Percentiles rank a stretch among this genome's conserved stretches.
Conservation (phyloP, 768 basidiomycete species). For the Pisolithus sp. region DNA sequence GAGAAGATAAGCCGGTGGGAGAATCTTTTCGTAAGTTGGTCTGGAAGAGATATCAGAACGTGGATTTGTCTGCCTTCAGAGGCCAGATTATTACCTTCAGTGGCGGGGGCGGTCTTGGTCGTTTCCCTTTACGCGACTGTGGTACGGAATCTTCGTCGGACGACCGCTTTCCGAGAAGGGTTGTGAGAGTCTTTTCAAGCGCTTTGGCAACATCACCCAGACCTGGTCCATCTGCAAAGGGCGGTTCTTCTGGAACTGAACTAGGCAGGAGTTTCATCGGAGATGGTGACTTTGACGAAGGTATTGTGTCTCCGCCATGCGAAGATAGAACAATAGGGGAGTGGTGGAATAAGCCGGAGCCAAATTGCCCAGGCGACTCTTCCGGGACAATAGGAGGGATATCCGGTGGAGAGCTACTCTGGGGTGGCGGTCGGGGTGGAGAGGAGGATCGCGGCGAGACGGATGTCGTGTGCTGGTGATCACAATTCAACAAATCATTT, state of each 20-base stretch:
- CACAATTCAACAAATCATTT: conserved; percentile 22
- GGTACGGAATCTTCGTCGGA: conserved; percentile 33
- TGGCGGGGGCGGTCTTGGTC: conserved; percentile 32
- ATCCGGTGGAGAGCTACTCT: conserved; percentile 20
- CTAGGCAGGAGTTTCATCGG: conserved; percentile 42
- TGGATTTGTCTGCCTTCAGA: not conserved
- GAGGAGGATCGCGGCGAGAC: conserved; percentile 13
- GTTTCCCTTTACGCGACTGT: conserved; percentile 25
- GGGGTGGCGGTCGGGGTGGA: conserved; percentile 13
- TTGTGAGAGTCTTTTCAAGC: conserved; percentile 62
- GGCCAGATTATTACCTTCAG: conserved; percentile 26
- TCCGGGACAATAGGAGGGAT: not conserved
- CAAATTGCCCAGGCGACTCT: not conserved
- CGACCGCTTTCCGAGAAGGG: conserved; percentile 62
- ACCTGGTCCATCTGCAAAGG: conserved; percentile 32
- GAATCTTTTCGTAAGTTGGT: conserved; percentile 35
- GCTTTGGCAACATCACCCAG: conserved; percentile 47
- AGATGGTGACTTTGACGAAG: conserved; percentile 51
- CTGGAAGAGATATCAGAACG: conserved; percentile 17
- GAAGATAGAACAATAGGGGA: not conserved
- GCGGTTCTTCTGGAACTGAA: conserved; percentile 10
- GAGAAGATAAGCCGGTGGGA: conserved; percentile 17
- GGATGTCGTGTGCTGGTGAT: conserved; percentile 12
- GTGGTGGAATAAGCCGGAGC: not conserved
- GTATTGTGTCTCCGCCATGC: conserved; percentile 33